Percentiles rank a stretch among this genome's conserved stretches.
phyloP scores from a whole-genome alignment of 2,329 filamentous ascomycete genomes.

The Claviceps humidiphila region DNA sequence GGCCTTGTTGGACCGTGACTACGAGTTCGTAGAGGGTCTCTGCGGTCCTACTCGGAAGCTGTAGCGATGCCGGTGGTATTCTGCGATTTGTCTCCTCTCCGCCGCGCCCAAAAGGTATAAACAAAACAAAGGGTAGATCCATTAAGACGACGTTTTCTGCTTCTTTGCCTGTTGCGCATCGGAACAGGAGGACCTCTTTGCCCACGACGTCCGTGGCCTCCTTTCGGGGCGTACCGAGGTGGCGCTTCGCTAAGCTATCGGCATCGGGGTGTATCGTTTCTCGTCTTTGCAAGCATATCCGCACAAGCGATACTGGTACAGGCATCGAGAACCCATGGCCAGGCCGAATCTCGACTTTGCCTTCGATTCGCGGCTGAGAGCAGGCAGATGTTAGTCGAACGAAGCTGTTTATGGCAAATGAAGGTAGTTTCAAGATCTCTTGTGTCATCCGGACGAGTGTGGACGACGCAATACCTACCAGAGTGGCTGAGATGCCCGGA shows the following conservation, averaged over 20 bases:
- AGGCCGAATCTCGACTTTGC: slow-evolving; percentile 91
- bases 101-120: slow-evolving; percentile 87
- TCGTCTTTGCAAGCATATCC: slow-evolving; percentile 82
- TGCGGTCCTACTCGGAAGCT: slow-evolving; percentile 82
- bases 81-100: slow-evolving; percentile 81
- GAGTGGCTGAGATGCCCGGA: slow-evolving; percentile 90
- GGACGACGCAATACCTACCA: slow-evolving; percentile 49
- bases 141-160: slow-evolving; percentile 83
- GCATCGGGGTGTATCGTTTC: slow-evolving; percentile 95
- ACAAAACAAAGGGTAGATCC: slow-evolving; percentile 94
- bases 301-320: slow-evolving; percentile 81
- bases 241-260: slow-evolving; percentile 85
- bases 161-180: slow-evolving; percentile 71
- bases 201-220: slow-evolving; percentile 88
- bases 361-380: slow-evolving; percentile 80
- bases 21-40: slow-evolving; percentile 97
- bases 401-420: neutral
- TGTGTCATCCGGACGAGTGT: neutral
- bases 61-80: slow-evolving; percentile 83
- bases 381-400: neutral
- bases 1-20: slow-evolving; percentile 86
- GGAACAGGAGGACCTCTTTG: slow-evolving; percentile 86
- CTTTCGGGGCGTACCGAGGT: slow-evolving; percentile 77
- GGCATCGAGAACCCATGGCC: slow-evolving; percentile 75
- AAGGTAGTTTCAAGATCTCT: neutral